Conservation (phyloP, 2,329 filamentous ascomycete genomes). For the Pyricularia grisea region DNA sequence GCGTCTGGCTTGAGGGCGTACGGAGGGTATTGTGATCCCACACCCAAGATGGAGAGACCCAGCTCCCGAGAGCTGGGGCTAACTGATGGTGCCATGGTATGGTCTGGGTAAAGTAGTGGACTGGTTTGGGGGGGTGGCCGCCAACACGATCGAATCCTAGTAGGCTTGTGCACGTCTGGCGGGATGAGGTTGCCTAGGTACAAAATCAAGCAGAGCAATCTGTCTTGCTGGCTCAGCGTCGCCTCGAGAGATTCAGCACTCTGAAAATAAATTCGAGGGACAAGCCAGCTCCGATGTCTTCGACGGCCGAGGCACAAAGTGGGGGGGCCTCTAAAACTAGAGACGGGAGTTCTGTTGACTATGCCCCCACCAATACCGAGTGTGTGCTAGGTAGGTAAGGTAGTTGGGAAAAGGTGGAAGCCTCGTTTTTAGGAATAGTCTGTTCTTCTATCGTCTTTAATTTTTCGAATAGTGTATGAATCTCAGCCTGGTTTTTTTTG, state of each 20-base stretch:
- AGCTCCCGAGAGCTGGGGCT: constrained; percentile 35
- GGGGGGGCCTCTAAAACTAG: not conserved
- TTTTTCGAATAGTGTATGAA: not conserved
- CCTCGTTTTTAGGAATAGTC: not conserved
- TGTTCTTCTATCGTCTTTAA: not conserved
- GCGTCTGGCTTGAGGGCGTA: constrained; percentile 38
- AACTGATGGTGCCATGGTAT: constrained; percentile 17
- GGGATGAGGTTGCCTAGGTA: not conserved
- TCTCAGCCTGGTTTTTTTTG: not conserved
- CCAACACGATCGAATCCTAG: not conserved
- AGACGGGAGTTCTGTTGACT: not conserved
- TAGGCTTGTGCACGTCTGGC: not conserved
- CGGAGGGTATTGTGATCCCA: constrained; percentile 52
- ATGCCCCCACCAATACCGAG: not conserved
- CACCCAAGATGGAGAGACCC: constrained; percentile 49
- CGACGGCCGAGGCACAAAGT: not conserved
- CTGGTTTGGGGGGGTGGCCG: not conserved
- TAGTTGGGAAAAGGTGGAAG: not conserved
- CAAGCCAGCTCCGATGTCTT: not conserved
- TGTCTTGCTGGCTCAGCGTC: not conserved
- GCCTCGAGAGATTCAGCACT: not conserved
- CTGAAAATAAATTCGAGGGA: not conserved
- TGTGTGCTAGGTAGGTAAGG: too few relatives aligned
- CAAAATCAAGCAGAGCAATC: not conserved
- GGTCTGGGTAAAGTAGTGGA: not conserved